Evolutionary conservation across 2,329 filamentous ascomycete species (phyloP).

Genomic region (Ophiostoma ulmi): DNA sequence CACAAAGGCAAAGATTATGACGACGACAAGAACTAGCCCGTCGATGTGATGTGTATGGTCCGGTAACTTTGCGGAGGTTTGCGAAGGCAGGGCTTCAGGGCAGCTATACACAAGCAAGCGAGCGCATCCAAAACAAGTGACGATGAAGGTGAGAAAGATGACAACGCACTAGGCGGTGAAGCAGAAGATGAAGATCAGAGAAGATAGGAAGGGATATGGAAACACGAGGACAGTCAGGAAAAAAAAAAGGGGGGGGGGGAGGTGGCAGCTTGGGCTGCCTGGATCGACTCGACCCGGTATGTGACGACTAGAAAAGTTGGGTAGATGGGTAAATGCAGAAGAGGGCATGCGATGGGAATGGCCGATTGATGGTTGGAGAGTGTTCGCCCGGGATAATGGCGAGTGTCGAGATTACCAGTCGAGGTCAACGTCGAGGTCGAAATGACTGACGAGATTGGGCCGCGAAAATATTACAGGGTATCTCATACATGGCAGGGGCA

Average conservation of each 20-base stretch:
- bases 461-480: neutral
- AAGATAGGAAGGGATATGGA: neutral
- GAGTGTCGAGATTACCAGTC: neutral
- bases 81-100: neutral
- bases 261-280: neutral
- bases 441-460: neutral
- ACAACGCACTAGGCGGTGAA: neutral
- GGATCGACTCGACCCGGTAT: constrained; percentile 10
- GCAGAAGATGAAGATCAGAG: neutral
- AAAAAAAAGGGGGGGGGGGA: neutral
- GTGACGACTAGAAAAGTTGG: neutral
- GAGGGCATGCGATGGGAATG: neutral
- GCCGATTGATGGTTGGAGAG: neutral
- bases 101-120: neutral
- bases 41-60: constrained; percentile 4
- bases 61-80: constrained; percentile 15
- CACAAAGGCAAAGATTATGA: neutral
- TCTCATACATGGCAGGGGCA: neutral
- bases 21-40: constrained; percentile 7
- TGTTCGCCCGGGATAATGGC: neutral
- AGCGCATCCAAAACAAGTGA: neutral
- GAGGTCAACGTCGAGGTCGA: neutral
- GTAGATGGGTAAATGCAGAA: neutral
- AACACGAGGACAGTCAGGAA: neutral
- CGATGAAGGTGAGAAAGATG: constrained; percentile 12